Conservation (phyloP, 805 yeast genomes). For the Saccharomycopsis schoenii region DNA sequence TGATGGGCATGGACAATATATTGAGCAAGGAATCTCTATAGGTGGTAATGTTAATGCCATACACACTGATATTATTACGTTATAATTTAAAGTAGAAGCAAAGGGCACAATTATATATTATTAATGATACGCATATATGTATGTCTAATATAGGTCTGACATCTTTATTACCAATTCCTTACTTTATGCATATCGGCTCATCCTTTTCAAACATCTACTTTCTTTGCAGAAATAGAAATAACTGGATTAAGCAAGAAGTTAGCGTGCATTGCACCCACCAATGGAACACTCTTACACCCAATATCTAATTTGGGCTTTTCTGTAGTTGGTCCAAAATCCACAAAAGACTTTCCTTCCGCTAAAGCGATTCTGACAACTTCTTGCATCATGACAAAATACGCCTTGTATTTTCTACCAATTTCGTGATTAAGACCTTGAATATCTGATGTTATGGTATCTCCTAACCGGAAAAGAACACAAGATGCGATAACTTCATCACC, state of each 20-base stretch:
- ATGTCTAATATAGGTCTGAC: neutral
- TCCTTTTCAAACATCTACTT: neutral
- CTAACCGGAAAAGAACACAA: neutral
- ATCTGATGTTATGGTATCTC: neutral
- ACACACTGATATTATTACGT: too few species aligned
- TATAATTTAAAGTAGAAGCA: too few species aligned
- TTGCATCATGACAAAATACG: neutral
- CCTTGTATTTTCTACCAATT: neutral
- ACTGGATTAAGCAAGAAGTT: neutral
- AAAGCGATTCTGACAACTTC: neutral
- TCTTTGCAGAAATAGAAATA: neutral
- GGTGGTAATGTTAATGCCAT: too few species aligned
- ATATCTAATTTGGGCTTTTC: neutral
- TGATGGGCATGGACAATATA: too few species aligned
- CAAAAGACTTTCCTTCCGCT: neutral
- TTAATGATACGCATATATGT: too few species aligned
- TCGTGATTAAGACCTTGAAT: neutral
- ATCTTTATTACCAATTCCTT: neutral
- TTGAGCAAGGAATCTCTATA: too few species aligned
- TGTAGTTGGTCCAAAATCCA: neutral
- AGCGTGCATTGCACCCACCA: neutral
- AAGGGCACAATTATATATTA: too few species aligned
- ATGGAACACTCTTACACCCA: neutral
- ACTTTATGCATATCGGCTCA: neutral
- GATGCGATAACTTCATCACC: neutral